Evolutionary conservation across 768 basidiomycete genomes (phyloP), one percentile per base, ranked within the genome.

Genomic region (Amanita pallidorosea): DNA sequence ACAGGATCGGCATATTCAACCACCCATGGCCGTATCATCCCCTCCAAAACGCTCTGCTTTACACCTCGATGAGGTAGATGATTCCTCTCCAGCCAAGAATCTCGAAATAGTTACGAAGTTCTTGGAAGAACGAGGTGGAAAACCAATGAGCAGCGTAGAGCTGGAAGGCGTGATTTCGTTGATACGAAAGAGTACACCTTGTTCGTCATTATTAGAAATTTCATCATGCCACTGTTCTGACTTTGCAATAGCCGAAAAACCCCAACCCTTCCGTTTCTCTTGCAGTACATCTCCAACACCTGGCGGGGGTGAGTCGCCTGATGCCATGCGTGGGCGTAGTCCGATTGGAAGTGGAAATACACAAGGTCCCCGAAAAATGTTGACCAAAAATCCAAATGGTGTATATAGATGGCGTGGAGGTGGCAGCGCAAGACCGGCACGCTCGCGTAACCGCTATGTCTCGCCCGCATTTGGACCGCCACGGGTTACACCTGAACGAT

Each of bases 351-450:
- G 49, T 61, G 50, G 49, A 53, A 13, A 54, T 58, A 20, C 55
- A 56, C 56, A 69, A 17, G 60, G 72, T 13, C 70, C 79, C 5
- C 73, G 73, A 15, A 80, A 74, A 59, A 80, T 73, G 8, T 66
- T 89, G 6, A 61, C 72, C 18, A 77, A 69, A 60, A 90, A 90
- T 58, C 87, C 87, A 0, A 90, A 89, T 60, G 87, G 87, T 18
- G 60, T 67, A 31, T 84, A 84, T 63, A 72, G 73, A 44, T 88
- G 83, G 82, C 75, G 81, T 56, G 88, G 87, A n/a, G 82, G 70
- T 29, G 85, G 86, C 38, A 87, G 83, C 57, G 79, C 87, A 11
- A 80, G 75, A 57, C 67, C 71, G 17, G 49, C 58, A 20, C 69
- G 62, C 34, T 60, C 65, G 48, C 76, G 76, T 43, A 88, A 85